phyloP scores from a whole-genome alignment of 768 basidiomycete species.

The Tylopilus rubrobrunneus region DNA sequence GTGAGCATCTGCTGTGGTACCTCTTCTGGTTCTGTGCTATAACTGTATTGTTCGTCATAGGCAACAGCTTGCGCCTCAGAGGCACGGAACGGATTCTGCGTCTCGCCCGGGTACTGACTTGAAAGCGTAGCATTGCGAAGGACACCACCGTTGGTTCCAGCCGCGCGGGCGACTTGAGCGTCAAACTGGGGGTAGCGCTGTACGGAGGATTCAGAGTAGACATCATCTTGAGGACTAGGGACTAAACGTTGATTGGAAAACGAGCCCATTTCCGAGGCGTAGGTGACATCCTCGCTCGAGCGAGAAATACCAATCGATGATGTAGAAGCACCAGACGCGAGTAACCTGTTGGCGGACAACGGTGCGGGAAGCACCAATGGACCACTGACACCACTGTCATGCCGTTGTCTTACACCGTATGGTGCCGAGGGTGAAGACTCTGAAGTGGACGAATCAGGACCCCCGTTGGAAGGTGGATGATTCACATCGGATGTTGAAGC shows the following conservation, averaged over 20 bases:
- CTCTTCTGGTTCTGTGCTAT: slow-evolving; percentile 37
- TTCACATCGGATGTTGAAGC: slow-evolving; percentile 77
- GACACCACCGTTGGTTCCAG: slow-evolving; percentile 35
- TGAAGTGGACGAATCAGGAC: slow-evolving; percentile 55
- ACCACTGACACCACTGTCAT: slow-evolving; percentile 56
- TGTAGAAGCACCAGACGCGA: slow-evolving; percentile 39
- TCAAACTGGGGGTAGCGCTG: slow-evolving; percentile 34
- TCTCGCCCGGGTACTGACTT: slow-evolving; percentile 43
- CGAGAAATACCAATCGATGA: slow-evolving; percentile 43
- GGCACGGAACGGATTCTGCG: slow-evolving; percentile 55
- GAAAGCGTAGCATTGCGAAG: slow-evolving; percentile 37
- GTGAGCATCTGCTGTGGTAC: slow-evolving; percentile 12
- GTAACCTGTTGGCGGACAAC: slow-evolving; percentile 54
- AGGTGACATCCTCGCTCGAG: slow-evolving; percentile 40
- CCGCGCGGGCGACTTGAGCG: slow-evolving; percentile 38
- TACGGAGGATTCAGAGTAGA: slow-evolving; percentile 16
- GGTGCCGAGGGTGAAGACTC: slow-evolving; percentile 44
- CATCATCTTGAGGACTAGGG: slow-evolving; percentile 32
- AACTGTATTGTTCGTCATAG: slow-evolving; percentile 37
- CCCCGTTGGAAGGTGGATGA: slow-evolving; percentile 46
- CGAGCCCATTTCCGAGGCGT: slow-evolving; percentile 33
- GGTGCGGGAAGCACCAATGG: slow-evolving; percentile 75
- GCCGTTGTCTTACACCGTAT: slow-evolving; percentile 47
- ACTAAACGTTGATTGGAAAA: slow-evolving; percentile 44
- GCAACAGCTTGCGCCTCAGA: slow-evolving; percentile 40